Percentiles rank a stretch among this genome's conserved stretches.
These are phyloP conservation scores for Calonectria pteridis DNA, from an alignment of 2,329 filamentous ascomycete genomes.

Conservation along the genomic window DNA sequence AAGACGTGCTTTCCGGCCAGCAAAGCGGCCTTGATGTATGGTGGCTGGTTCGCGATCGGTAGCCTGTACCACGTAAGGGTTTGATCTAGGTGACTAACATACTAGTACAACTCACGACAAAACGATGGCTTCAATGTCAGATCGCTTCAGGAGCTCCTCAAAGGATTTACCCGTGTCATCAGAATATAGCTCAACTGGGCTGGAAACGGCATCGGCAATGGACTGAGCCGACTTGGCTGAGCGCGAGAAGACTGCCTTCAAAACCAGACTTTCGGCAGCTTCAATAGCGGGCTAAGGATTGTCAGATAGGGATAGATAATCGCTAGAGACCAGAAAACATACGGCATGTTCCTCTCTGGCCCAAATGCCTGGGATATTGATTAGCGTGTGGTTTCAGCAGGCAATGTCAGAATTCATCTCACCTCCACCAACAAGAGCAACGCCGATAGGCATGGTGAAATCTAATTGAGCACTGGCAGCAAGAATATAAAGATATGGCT, in stretches of 20 bases:
- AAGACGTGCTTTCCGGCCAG: conserved; percentile 18
- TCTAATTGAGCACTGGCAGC: too few species aligned
- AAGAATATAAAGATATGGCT: background rate
- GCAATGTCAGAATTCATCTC: background rate
- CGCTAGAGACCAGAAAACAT: background rate
- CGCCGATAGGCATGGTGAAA: background rate
- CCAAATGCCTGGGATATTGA: background rate
- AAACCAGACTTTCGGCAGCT: background rate
- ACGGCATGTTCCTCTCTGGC: background rate
- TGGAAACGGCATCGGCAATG: background rate
- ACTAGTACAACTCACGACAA: background rate
- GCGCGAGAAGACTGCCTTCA: conserved; percentile 14
- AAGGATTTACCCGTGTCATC: background rate
- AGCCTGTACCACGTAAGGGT: background rate
- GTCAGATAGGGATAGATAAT: background rate
- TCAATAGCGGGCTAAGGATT: background rate
- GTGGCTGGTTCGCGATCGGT: conserved; percentile 7
- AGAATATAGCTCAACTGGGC: conserved; percentile 1
- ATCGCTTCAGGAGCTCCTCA: conserved; percentile 4
- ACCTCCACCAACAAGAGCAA: background rate
- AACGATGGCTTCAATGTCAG: conserved; percentile 16
- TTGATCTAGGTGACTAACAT: background rate
- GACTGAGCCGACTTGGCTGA: conserved; percentile 3
- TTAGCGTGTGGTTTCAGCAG: background rate
- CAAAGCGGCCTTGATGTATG: conserved; percentile 8